Percentiles rank a stretch among this genome's conserved stretches.
Conservation (phyloP, 495 filamentous ascomycete genomes). For the Aspergillus nidulans region DNA sequence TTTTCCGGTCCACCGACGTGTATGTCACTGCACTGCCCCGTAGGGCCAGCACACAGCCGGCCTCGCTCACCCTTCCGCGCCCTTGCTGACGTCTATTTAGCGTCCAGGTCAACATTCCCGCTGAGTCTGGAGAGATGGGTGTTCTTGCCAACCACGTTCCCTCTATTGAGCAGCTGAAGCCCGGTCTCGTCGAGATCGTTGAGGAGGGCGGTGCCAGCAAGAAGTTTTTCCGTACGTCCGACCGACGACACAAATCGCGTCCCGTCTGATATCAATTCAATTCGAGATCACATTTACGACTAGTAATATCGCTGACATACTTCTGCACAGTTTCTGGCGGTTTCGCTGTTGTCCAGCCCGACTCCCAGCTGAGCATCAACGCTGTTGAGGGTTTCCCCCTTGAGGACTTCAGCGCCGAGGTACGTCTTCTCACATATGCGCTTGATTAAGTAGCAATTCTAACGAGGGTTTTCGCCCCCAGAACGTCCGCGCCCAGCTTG, state of each 20-base stretch:
- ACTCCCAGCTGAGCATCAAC: slow-evolving; percentile 94
- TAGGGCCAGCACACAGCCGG: slow-evolving; percentile 6
- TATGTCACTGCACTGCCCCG: slow-evolving; percentile 38
- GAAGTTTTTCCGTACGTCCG: slow-evolving; percentile 92
- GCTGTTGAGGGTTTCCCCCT: slow-evolving; percentile 91
- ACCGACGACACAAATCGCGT: slow-evolving; percentile 13
- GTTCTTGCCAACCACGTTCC: slow-evolving; percentile 98
- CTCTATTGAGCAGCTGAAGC: slow-evolving; percentile 97
- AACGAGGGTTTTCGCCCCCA: slow-evolving; percentile 13
- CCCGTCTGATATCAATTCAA: slow-evolving; percentile 2
- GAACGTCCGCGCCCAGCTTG: slow-evolving; percentile 55
- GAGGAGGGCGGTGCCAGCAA: slow-evolving; percentile 92
- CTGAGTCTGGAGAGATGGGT: slow-evolving; percentile 98
- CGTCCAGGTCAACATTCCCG: slow-evolving; percentile 97
- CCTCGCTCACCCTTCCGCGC: slow-evolving; percentile 7
- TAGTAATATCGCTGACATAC: slow-evolving; percentile 21
- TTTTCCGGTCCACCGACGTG: slow-evolving; percentile 75
- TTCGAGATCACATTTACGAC: neutral
- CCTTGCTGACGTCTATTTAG: slow-evolving; percentile 49
- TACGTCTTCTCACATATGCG: slow-evolving; percentile 26
- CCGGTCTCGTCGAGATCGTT: slow-evolving; percentile 89
- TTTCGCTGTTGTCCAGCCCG: slow-evolving; percentile 94
- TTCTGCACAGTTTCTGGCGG: slow-evolving; percentile 76
- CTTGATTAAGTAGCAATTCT: neutral
- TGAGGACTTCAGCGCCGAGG: slow-evolving; percentile 91